phyloP scores from a whole-genome alignment of 208 protist genomes.

The Wallacemonas rigidus region DNA sequence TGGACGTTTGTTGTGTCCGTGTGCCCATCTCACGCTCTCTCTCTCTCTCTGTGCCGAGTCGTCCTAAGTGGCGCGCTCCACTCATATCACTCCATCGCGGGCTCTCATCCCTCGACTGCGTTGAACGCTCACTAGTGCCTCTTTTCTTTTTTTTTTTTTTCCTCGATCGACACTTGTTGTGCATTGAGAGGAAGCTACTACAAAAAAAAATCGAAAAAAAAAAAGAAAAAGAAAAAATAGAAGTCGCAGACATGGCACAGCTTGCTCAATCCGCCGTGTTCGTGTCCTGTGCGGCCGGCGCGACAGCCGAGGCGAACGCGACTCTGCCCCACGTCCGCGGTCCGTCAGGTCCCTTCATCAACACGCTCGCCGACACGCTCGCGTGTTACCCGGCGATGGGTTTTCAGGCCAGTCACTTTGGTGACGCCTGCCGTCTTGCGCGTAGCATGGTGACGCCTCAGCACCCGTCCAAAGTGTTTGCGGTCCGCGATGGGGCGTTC shows the following conservation, averaged over 20 bases:
- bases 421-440: constrained; percentile 50
- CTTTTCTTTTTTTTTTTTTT: background rate
- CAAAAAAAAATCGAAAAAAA: constrained; percentile 11
- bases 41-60: no score
- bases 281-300: constrained; percentile 34
- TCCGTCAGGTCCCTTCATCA: constrained; percentile 37
- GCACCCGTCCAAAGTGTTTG: constrained; percentile 48
- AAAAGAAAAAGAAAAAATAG: constrained; percentile 10
- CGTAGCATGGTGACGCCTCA: constrained; percentile 56
- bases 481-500: constrained; percentile 55
- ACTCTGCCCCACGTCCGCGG: constrained; percentile 39
- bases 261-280: constrained; percentile 59
- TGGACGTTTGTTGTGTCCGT: no score
- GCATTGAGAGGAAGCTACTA: no score
- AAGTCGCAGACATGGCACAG: constrained; percentile 34
- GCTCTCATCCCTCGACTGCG: no score
- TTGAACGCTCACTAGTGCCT: background rate
- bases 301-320: constrained; percentile 21
- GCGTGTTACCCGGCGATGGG: constrained; percentile 49
- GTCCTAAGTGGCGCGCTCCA: no score
- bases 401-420: constrained; percentile 81
- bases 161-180: background rate
- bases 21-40: no score
- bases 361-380: constrained; percentile 21
- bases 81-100: no score